phyloP scores from a whole-genome alignment of 2,329 filamentous ascomycete genomes.

The Tolypocladium cylindrosporum region DNA sequence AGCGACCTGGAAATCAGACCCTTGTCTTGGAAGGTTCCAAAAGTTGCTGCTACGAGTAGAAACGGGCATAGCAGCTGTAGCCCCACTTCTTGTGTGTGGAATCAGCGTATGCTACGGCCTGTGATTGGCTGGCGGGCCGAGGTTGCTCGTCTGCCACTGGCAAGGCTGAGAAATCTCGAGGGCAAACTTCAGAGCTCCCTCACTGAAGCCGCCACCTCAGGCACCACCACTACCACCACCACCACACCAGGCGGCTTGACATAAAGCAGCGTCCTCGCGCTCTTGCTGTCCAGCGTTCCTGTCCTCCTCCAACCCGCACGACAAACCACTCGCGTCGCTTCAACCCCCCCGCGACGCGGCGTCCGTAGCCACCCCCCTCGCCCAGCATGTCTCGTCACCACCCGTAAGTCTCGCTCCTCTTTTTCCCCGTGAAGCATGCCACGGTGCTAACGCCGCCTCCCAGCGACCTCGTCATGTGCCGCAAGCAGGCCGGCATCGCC shows the following conservation, averaged over 20 bases:
- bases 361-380: background rate
- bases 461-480: slow-evolving; percentile 98
- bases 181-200: background rate
- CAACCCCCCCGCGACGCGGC: background rate
- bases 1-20: background rate
- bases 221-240: background rate
- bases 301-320: background rate
- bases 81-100: background rate
- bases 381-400: slow-evolving; percentile 84
- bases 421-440: background rate
- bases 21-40: background rate
- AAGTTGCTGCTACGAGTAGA: background rate
- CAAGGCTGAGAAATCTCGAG: background rate
- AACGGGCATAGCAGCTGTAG: background rate
- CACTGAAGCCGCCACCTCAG: background rate
- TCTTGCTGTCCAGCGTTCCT: background rate
- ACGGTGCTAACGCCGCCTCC: slow-evolving; percentile 13
- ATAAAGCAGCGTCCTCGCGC: background rate
- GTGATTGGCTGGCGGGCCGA: background rate
- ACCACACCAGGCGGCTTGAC: background rate
- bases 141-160: background rate
- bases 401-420: slow-evolving; percentile 48
- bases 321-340: background rate
- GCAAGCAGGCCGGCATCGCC: slow-evolving; percentile 93
- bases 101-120: background rate